These are phyloP conservation scores for Gryganskiella cystojenkinii DNA, from an alignment of 192 early-diverging fungal genomes.

Conservation along the genomic window DNA sequence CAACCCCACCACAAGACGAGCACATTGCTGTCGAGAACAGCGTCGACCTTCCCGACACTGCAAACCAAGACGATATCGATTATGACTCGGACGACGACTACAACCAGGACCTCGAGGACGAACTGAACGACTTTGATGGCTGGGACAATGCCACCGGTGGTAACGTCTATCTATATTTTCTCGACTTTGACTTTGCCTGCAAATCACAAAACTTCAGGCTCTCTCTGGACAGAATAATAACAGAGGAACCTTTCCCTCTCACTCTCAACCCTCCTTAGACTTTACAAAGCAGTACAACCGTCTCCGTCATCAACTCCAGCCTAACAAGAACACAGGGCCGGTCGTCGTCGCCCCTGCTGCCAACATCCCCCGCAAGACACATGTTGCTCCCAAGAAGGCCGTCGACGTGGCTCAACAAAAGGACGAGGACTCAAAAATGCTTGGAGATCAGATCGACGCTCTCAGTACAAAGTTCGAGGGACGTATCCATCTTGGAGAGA, in stretches of 20 bases:
- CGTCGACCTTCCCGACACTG: too few species aligned
- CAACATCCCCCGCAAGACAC: constrained; percentile 28
- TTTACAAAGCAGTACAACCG: constrained; percentile 96
- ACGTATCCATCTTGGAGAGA: constrained; percentile 76
- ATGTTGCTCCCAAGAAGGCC: constrained; percentile 30
- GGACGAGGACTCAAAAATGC: constrained; percentile 53
- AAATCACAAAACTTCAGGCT: background rate
- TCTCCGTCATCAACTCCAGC: constrained; percentile 74
- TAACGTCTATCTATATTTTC: constrained; percentile 11
- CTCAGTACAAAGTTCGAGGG: constrained; percentile 72
- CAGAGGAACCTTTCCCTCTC: background rate
- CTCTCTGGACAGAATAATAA: background rate
- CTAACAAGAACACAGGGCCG: constrained; percentile 39
- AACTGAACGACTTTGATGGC: constrained; percentile 82
- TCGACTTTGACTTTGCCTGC: background rate
- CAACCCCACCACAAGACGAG: too few species aligned
- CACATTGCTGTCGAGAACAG: too few species aligned
- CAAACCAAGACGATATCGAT: background rate
- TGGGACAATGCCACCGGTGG: constrained; percentile 83
- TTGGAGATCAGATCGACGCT: constrained; percentile 65
- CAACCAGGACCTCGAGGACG: constrained; percentile 70
- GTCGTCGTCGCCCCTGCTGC: constrained; percentile 35
- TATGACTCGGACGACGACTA: constrained; percentile 54
- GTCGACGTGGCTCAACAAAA: constrained; percentile 34
- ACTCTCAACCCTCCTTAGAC: constrained; percentile 57